Conservation (phyloP, 768 basidiomycete genomes). For the Suillus fuscotomentosus region DNA sequence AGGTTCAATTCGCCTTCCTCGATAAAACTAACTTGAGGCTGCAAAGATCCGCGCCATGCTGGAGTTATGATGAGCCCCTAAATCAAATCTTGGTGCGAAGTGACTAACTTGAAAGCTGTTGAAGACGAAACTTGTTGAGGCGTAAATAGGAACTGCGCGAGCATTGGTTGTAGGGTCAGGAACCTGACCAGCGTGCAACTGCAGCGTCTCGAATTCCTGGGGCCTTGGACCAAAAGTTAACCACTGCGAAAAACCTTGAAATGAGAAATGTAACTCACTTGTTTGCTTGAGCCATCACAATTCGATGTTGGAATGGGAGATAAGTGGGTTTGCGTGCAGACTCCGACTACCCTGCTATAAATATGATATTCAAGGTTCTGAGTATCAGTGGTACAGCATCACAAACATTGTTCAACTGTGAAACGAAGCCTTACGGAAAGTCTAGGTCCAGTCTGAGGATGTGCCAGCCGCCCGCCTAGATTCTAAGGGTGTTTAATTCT, state of each 20-base stretch:
- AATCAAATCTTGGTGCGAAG: background rate
- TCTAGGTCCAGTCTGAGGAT: too few relatives aligned
- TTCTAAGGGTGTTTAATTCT: too few relatives aligned
- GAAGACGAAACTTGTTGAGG: conserved; percentile 55
- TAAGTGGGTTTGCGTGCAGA: background rate
- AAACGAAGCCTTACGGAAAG: too few relatives aligned
- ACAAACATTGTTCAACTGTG: too few relatives aligned
- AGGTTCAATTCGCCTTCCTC: background rate
- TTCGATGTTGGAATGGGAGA: background rate
- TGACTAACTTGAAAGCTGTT: conserved; percentile 45
- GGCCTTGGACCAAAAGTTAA: conserved; percentile 17
- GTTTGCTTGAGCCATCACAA: conserved; percentile 22
- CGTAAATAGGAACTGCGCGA: conserved; percentile 64
- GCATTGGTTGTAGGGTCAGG: conserved; percentile 54
- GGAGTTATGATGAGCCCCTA: conserved; percentile 5
- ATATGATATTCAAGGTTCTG: background rate
- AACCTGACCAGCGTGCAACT: conserved; percentile 60
- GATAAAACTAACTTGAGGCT: conserved; percentile 33
- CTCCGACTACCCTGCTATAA: background rate
- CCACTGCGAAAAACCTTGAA: background rate
- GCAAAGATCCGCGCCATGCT: conserved; percentile 58
- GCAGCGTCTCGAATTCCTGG: conserved; percentile 61
- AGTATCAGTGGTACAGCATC: background rate
- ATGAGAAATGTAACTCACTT: conserved; percentile 11
- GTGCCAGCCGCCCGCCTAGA: too few relatives aligned